These are phyloP conservation scores for Penicillium fuscoglaucum DNA, from an alignment of 2,329 filamentous ascomycete species.

Conservation along the genomic window DNA sequence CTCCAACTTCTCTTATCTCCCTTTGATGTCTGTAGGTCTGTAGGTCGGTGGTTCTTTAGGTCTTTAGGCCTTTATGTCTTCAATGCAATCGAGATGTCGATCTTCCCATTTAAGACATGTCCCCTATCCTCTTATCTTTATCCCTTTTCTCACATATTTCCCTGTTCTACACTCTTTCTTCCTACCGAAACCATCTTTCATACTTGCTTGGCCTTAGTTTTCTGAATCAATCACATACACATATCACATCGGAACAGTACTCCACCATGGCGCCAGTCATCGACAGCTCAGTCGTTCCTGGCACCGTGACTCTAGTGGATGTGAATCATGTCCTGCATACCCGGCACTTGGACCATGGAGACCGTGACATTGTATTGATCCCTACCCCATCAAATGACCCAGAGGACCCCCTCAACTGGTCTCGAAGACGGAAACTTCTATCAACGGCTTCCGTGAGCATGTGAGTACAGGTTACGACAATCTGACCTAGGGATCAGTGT, in stretches of 20 bases:
- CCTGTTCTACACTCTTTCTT: background rate
- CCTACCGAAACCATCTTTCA: background rate
- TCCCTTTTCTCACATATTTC: background rate
- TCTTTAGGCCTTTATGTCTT: too few relatives aligned
- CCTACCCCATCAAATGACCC: slow-evolving; percentile 48
- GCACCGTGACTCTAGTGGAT: slow-evolving; percentile 49
- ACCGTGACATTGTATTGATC: slow-evolving; percentile 44
- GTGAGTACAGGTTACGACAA: slow-evolving; percentile 22
- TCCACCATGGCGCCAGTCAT: slow-evolving; percentile 29
- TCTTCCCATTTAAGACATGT: background rate
- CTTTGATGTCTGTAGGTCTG: too few relatives aligned
- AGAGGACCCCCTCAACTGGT: slow-evolving; percentile 52
- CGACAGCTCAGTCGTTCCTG: slow-evolving; percentile 39
- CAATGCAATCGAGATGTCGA: background rate
- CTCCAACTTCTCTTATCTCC: too few relatives aligned
- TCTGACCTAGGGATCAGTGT: background rate
- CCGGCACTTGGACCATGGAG: slow-evolving; percentile 31
- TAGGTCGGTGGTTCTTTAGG: too few relatives aligned
- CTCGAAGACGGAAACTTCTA: slow-evolving; percentile 43
- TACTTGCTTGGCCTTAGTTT: background rate
- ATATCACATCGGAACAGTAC: background rate
- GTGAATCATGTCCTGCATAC: slow-evolving; percentile 36
- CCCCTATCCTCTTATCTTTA: background rate
- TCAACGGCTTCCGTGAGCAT: slow-evolving; percentile 47
- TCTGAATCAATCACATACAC: background rate